A percentile compares a stretch with the other conserved stretches of the same genome.
Conservation (phyloP, 1,139 yeast genomes). For the Yamadazyma mexicana region DNA sequence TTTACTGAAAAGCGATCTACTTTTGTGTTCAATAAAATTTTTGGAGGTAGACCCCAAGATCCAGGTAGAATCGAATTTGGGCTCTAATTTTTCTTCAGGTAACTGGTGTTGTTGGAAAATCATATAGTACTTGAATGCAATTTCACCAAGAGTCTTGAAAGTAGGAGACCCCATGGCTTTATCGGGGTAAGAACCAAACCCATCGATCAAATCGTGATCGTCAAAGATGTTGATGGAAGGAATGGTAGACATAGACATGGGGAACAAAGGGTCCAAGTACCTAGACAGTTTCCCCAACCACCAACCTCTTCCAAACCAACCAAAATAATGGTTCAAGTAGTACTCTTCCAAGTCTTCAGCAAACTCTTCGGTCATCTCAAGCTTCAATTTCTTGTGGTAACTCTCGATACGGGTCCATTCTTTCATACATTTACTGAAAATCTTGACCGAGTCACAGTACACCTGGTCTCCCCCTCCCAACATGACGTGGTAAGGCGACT, state of each 20-base stretch:
- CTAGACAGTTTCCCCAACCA: constrained; percentile 72
- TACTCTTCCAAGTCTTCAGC: constrained; percentile 56
- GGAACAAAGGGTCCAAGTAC: constrained; percentile 67
- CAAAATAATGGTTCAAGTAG: constrained; percentile 71
- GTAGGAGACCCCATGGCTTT: constrained; percentile 70
- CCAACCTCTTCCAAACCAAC: constrained; percentile 88
- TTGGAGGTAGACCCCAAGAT: constrained; percentile 38
- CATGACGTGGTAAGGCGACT: constrained; percentile 82
- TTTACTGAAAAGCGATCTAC: constrained; percentile 69
- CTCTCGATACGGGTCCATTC: constrained; percentile 63
- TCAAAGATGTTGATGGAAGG: constrained; percentile 86
- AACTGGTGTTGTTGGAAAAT: constrained; percentile 84
- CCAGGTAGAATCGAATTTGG: constrained; percentile 55
- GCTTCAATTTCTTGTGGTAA: constrained; percentile 29
- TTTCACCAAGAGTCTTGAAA: constrained; percentile 68
- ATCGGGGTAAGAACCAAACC: constrained; percentile 85
- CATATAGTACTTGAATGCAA: constrained; percentile 85
- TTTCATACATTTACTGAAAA: constrained; percentile 52
- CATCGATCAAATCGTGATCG: constrained; percentile 93
- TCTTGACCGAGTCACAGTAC: constrained; percentile 79
- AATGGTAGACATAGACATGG: constrained; percentile 75
- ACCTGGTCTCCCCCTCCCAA: constrained; percentile 97
- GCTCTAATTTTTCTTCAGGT: constrained; percentile 38
- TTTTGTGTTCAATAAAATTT: constrained; percentile 66
- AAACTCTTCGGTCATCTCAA: constrained; percentile 45